Conservation (phyloP, 805 yeast species). For the Starmera amethionina region DNA sequence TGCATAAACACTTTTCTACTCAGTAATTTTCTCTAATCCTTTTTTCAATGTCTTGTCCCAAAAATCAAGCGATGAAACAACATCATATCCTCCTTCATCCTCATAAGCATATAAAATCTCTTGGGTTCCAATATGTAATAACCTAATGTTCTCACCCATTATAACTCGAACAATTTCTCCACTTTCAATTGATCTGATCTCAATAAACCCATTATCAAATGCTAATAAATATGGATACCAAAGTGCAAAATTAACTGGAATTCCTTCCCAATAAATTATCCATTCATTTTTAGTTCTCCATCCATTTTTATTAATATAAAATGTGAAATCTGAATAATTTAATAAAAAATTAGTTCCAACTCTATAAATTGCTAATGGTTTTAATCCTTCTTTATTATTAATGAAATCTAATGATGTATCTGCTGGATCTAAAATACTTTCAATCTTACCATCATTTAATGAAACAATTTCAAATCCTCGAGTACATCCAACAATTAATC, state of each 20-base stretch:
- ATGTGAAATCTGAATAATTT: conserved; percentile 88
- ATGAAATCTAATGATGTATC: conserved; percentile 96
- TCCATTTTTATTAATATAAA: conserved; percentile 89
- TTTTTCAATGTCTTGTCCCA: conserved; percentile 42
- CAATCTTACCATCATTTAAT: conserved; percentile 73
- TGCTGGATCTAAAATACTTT: conserved; percentile 92
- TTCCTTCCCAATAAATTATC: conserved; percentile 95
- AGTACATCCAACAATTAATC: conserved; percentile 90
- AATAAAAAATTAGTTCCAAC: conserved; percentile 82
- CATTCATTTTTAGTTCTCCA: conserved; percentile 94
- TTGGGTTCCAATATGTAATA: conserved; percentile 82
- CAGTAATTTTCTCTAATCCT: background rate
- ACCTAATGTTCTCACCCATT: conserved; percentile 83
- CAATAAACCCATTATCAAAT: conserved; percentile 84
- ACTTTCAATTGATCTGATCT: conserved; percentile 82
- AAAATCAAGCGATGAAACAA: conserved; percentile 86
- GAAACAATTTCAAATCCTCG: conserved; percentile 95
- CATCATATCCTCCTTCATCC: conserved; percentile 82
- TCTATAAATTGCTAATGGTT: conserved; percentile 87
- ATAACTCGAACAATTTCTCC: conserved; percentile 83
- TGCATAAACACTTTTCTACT: background rate
- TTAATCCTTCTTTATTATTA: conserved; percentile 66
- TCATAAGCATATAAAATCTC: conserved; percentile 91
- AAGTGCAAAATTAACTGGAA: conserved; percentile 83
- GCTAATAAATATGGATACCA: conserved; percentile 92